Conservation (phyloP, 2,329 filamentous ascomycete species). For the Rutstroemia sp. region DNA sequence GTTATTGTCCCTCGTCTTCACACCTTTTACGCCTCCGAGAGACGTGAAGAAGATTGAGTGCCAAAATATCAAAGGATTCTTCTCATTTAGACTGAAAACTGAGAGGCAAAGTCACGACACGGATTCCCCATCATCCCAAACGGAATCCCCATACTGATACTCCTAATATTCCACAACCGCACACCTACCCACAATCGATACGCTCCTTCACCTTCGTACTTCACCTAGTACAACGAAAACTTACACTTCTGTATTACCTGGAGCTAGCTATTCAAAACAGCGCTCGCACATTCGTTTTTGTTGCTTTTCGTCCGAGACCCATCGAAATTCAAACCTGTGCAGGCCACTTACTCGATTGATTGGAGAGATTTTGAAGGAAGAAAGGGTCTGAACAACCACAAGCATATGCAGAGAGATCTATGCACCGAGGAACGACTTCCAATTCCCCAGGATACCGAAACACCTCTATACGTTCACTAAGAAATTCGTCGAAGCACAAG, state of each 20-base stretch:
- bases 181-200: too few species aligned
- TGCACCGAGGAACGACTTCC: slow-evolving; percentile 3
- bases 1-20: not conserved
- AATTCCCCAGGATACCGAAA: slow-evolving; percentile 6
- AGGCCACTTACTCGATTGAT: slow-evolving; percentile 6
- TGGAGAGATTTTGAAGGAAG: not conserved
- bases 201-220: not conserved
- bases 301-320: not conserved
- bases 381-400: not conserved
- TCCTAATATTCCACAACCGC: too few species aligned
- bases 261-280: slow-evolving; percentile 1
- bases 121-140: not conserved
- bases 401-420: slow-evolving; percentile 2
- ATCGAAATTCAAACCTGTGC: not conserved
- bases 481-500: not conserved
- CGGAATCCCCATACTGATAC: not conserved
- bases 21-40: not conserved
- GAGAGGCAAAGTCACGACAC: not conserved
- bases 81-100: not conserved
- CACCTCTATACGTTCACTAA: slow-evolving; percentile 1
- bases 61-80: not conserved
- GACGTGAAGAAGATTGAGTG: not conserved
- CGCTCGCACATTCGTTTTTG: slow-evolving; percentile 1
- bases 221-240: not conserved
- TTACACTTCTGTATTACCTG: not conserved